Percentiles rank a stretch among this genome's conserved stretches.
Evolutionary conservation across 345 rosid species (phyloP).

Genomic region (Hibiscus mutabilis): DNA sequence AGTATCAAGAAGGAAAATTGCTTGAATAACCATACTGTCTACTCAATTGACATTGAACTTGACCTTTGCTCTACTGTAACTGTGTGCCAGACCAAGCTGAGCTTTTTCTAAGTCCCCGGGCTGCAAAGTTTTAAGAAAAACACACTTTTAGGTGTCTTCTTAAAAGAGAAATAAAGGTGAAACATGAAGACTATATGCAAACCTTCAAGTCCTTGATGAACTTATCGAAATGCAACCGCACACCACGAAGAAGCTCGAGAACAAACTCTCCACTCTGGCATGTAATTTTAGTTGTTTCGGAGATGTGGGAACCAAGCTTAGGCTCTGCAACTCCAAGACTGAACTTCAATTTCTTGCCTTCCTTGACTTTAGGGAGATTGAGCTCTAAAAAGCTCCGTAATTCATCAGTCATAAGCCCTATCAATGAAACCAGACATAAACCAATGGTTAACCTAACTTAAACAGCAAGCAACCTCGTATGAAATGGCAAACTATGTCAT

Average conservation of each 20-base stretch:
- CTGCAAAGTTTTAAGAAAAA: conserved; percentile 28
- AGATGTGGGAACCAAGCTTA: conserved; percentile 77
- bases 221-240: conserved; percentile 67
- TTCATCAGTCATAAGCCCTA: conserved; percentile 74
- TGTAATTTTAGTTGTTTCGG: conserved; percentile 68
- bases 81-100: conserved; percentile 91
- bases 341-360: conserved; percentile 64
- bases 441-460: neutral
- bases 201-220: conserved; percentile 94
- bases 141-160: neutral
- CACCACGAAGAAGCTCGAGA: conserved; percentile 84
- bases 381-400: conserved; percentile 76
- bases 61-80: conserved; percentile 94
- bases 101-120: conserved; percentile 87
- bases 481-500: no score
- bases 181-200: conserved; percentile 5
- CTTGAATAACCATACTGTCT: conserved; percentile 95
- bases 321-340: conserved; percentile 81
- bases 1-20: conserved; percentile 76
- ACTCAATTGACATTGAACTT: conserved; percentile 91
- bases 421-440: neutral
- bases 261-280: conserved; percentile 83
- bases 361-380: conserved; percentile 78
- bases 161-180: neutral
- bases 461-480: neutral